Percentiles rank a stretch among this genome's conserved stretches.
These are phyloP conservation scores for Silybum marianum DNA, from an alignment of 129 eudicot genomes.

Conservation along the genomic window DNA sequence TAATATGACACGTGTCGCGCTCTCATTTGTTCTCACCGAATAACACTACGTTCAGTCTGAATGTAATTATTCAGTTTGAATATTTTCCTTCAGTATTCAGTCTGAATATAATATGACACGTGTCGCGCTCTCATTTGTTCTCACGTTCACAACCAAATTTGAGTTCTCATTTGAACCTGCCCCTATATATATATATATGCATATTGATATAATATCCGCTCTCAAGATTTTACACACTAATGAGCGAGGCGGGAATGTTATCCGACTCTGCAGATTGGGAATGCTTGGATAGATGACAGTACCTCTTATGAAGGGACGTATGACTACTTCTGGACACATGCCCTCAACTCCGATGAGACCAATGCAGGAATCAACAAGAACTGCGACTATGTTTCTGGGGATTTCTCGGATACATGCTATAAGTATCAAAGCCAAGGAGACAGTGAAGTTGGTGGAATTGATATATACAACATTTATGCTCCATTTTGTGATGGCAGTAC, in stretches of 20 bases:
- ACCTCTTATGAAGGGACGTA: conserved; percentile 22
- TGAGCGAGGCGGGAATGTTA: neutral
- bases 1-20: too few relatives aligned
- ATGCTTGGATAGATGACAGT: conserved; percentile 39
- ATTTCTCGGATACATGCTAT: conserved; percentile 21
- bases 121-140: too few relatives aligned
- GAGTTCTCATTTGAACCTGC: too few relatives aligned
- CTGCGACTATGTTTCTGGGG: conserved; percentile 33
- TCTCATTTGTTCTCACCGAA: too few relatives aligned
- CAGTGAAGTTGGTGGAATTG: conserved; percentile 27
- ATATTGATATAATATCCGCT: neutral
- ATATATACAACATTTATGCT: conserved; percentile 52
- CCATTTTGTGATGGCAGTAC: conserved; percentile 35
- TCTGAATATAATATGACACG: too few relatives aligned
- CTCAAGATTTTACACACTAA: neutral
- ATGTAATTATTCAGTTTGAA: too few relatives aligned
- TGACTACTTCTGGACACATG: conserved; percentile 53
- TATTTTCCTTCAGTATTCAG: too few relatives aligned
- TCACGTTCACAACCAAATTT: too few relatives aligned
- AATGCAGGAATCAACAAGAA: conserved; percentile 29
- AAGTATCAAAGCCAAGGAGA: conserved; percentile 14
- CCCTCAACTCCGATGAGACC: conserved; percentile 49
- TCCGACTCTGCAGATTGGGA: conserved; percentile 36
- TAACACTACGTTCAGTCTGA: too few relatives aligned
- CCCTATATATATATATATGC: neutral